phyloP scores from a whole-genome alignment of 352 stramenopile species.

The Globisporangium parvum region DNA sequence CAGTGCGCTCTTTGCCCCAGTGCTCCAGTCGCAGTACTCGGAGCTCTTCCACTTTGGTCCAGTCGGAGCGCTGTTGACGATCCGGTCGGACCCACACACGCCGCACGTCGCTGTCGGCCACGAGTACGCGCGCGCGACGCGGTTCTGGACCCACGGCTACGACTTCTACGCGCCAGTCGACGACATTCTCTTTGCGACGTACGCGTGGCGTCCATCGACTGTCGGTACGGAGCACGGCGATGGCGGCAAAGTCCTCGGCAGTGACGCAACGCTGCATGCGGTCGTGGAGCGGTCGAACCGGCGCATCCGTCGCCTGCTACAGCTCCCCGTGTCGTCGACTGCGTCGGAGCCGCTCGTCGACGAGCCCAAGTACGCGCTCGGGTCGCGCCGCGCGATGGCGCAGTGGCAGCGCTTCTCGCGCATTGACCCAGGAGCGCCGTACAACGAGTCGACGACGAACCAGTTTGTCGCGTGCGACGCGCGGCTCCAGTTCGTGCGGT shows the following conservation, averaged over 20 bases:
- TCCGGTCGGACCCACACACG: constrained; percentile 74
- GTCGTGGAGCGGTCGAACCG: constrained; percentile 28
- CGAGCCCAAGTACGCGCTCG: constrained; percentile 34
- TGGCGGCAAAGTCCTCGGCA: neutral
- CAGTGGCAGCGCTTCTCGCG: constrained; percentile 61
- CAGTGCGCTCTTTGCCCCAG: constrained; percentile 30
- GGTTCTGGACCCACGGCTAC: constrained; percentile 83
- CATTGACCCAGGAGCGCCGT: constrained; percentile 46
- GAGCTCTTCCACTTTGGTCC: constrained; percentile 80
- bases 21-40: constrained; percentile 75
- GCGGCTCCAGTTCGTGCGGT: constrained; percentile 57
- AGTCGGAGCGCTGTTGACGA: constrained; percentile 40
- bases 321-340: constrained; percentile 34
- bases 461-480: constrained; percentile 68
- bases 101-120: constrained; percentile 47
- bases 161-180: constrained; percentile 78
- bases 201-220: constrained; percentile 37
- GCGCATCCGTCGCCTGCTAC: constrained; percentile 60
- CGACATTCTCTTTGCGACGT: constrained; percentile 59
- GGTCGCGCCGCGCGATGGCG: constrained; percentile 35
- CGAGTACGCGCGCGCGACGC: constrained; percentile 72
- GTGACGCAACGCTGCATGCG: neutral
- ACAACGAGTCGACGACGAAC: constrained; percentile 83
- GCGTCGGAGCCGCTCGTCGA: constrained; percentile 28
- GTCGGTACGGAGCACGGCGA: constrained; percentile 16